A percentile compares a stretch with the other conserved stretches of the same genome.
Evolutionary conservation across 176 grass and related monocot genomes (phyloP).

Genomic region (Oryza longistaminata): DNA sequence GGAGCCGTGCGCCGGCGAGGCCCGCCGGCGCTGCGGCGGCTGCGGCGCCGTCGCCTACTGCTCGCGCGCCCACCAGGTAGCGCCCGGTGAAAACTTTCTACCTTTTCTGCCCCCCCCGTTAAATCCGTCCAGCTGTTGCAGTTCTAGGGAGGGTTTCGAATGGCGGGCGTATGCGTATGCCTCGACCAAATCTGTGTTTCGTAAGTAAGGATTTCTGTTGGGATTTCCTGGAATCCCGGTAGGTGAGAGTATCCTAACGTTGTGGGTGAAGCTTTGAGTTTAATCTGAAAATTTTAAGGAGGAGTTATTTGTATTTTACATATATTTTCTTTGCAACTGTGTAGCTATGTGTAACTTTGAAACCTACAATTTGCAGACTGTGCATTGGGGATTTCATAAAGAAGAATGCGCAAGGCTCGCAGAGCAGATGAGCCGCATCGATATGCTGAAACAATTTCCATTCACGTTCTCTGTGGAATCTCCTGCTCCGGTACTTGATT

Average conservation of each 20-base stretch:
- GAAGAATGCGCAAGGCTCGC: conserved; percentile 84
- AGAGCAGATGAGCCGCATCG: conserved; percentile 61
- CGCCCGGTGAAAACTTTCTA: not conserved
- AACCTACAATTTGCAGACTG: conserved; percentile 49
- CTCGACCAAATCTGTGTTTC: too few species aligned
- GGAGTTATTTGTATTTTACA: conserved; percentile 5
- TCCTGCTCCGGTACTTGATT: conserved; percentile 30
- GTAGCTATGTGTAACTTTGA: not conserved
- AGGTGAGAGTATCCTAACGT: too few species aligned
- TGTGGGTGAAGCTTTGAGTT: not conserved
- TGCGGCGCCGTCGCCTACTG: conserved; percentile 71
- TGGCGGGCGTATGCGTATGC: too few species aligned
- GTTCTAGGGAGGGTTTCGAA: conserved; percentile 12
- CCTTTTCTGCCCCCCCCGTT: not conserved
- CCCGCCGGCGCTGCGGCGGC: conserved; percentile 51
- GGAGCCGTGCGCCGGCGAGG: conserved; percentile 43
- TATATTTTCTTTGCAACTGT: conserved; percentile 5
- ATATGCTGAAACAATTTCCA: conserved; percentile 66
- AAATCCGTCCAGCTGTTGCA: not conserved
- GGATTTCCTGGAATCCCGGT: too few species aligned
- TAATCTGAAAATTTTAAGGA: not conserved
- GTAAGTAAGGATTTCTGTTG: too few species aligned
- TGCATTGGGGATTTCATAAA: conserved; percentile 83
- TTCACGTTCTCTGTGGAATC: conserved; percentile 68
- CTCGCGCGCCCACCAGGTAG: conserved; percentile 58